A percentile compares a stretch with the other conserved stretches of the same genome.
These are phyloP conservation scores for Xylariaceae sp. DNA, from an alignment of 2,329 filamentous ascomycete species.

Conservation along the genomic window DNA sequence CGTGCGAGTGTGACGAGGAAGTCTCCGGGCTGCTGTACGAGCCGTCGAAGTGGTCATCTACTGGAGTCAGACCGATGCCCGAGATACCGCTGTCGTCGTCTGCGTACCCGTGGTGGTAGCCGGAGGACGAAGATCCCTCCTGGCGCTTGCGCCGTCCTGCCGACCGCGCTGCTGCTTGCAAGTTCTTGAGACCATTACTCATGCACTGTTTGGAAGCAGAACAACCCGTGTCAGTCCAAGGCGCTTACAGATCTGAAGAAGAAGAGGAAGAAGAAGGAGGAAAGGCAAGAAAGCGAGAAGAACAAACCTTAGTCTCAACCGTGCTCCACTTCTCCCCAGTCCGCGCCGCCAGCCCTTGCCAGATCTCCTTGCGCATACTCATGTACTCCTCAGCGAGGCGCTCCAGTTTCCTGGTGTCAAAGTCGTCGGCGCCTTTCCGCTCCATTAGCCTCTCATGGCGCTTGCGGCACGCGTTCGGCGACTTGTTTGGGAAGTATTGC, in stretches of 20 bases:
- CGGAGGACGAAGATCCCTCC: slow-evolving; percentile 40
- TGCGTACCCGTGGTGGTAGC: slow-evolving; percentile 40
- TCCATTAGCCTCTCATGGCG: slow-evolving; percentile 82
- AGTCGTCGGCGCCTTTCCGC: slow-evolving; percentile 69
- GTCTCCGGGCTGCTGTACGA: slow-evolving; percentile 54
- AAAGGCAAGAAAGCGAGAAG: background rate
- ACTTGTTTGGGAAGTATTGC: slow-evolving; percentile 73
- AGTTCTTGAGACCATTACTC: slow-evolving; percentile 77
- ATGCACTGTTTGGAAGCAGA: slow-evolving; percentile 57
- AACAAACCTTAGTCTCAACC: slow-evolving; percentile 57
- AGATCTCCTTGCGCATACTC: slow-evolving; percentile 75
- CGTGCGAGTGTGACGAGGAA: slow-evolving; percentile 41
- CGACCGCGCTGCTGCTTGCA: slow-evolving; percentile 65
- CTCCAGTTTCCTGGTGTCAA: slow-evolving; percentile 73
- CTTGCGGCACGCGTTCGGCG: slow-evolving; percentile 81
- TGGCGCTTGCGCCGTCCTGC: slow-evolving; percentile 62
- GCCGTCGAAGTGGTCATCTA: slow-evolving; percentile 53
- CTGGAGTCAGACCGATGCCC: slow-evolving; percentile 54
- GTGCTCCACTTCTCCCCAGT: slow-evolving; percentile 82
- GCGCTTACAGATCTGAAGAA: background rate
- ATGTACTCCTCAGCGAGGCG: slow-evolving; percentile 74
- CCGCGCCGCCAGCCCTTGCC: slow-evolving; percentile 66
- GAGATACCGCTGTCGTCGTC: slow-evolving; percentile 71
- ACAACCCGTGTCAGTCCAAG: background rate
- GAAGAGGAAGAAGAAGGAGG: background rate